Evolutionary conservation across 768 basidiomycete genomes (phyloP), one percentile per base, ranked within the genome.

Genomic region (Russula ochroleuca): DNA sequence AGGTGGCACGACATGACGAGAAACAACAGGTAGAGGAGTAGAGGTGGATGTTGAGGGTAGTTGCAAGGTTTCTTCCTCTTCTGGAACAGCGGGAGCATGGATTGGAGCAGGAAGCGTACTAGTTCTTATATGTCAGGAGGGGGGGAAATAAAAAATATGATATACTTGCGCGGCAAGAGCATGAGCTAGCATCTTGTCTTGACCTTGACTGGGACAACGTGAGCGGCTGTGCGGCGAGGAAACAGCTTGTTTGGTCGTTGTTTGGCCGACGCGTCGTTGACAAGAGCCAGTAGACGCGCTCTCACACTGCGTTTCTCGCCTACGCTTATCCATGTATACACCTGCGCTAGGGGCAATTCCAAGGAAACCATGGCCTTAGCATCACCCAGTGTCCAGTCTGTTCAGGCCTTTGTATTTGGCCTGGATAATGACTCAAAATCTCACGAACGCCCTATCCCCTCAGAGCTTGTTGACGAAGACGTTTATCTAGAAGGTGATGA

Each of bases 161-260:
- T 40, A 56, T 19, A 84, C 89, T 72, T 73, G 92, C 91, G 85
- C 83, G 73, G 91, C 87, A 59, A 94, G 81, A 68, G 89, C 87
- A 72, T 85, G 79, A 23, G 65, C 67, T 38, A 68, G 15, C 83
- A 84, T 84, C 58, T 64, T 68, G 67, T 21, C 41, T 53, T 35
- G 59, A 13, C n/a, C 8, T 47, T 14, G 37, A 41, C 38, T 5
- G 3, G 37, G 35, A 19, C 21, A 51, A 50, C 49, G 19, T 17
- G 49, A 31, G 23, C 5, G 40, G 28, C 28, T 28, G 28, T 28
- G 28, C 28, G 28, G 28, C 28, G 28, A 2, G 28, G 25, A 21
- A 8, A 6, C 9, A 13, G 51, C 50, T 62, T 50, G 19, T 62
- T 57, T 62, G 55, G 48, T 33, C 19, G n/a, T 45, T 61, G 10